Evolutionary conservation across 2,329 filamentous ascomycete species (phyloP).

Genomic region (Fusarium caatingaense): DNA sequence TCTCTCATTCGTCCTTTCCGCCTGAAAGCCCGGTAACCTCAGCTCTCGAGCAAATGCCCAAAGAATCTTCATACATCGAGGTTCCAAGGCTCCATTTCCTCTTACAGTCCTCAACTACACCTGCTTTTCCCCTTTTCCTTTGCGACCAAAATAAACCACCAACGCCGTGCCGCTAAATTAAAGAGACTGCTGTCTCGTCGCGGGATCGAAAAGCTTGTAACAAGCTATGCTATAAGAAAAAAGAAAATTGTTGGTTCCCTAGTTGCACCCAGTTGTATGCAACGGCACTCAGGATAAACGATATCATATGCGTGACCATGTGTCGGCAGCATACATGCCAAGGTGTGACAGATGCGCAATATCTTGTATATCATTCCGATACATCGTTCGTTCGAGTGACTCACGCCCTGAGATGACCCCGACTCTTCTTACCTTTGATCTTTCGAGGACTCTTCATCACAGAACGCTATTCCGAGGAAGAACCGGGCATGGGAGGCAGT

Average conservation of each 20-base stretch:
- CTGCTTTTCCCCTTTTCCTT: conserved; percentile 23
- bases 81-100: neutral
- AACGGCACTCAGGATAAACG: neutral
- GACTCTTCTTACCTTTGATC: neutral
- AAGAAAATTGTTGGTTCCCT: conserved; percentile 9
- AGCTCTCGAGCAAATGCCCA: neutral
- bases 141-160: conserved; percentile 41
- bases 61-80: neutral
- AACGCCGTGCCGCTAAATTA: conserved; percentile 46
- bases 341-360: neutral
- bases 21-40: neutral
- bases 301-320: neutral
- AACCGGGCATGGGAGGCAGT: conserved; percentile 38
- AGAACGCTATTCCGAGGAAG: conserved; percentile 41
- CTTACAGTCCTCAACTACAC: conserved; percentile 3
- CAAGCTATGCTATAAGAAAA: conserved; percentile 31
- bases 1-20: neutral
- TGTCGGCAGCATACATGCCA: neutral
- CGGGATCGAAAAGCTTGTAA: conserved; percentile 41
- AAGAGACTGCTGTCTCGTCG: conserved; percentile 42
- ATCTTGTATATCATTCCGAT: neutral
- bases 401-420: neutral
- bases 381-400: neutral
- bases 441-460: conserved; percentile 4
- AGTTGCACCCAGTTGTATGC: conserved; percentile 6